Conservation (phyloP, 192 early-diverging fungal species). For the Paraglomus brasilianum region DNA sequence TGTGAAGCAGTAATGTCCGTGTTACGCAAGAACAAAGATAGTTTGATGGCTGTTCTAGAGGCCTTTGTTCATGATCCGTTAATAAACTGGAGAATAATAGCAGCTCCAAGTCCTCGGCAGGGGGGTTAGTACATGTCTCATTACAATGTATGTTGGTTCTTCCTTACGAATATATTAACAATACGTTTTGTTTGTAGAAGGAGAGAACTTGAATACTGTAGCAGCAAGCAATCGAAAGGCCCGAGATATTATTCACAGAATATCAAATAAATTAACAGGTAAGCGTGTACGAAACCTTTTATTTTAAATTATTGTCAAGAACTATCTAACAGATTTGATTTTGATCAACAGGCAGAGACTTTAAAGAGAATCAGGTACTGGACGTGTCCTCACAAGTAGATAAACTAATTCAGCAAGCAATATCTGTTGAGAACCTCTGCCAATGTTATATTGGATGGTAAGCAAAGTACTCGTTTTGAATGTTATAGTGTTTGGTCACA, state of each 20-base stretch:
- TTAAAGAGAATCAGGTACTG: conserved; percentile 74
- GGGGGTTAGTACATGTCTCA: conserved; percentile 17
- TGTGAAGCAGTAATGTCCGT: conserved; percentile 97
- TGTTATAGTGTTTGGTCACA: no score
- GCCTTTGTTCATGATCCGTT: conserved; percentile 97
- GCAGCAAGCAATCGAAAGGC: conserved; percentile 71
- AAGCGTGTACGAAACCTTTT: neutral
- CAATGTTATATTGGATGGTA: conserved; percentile 72
- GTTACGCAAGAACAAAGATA: conserved; percentile 90
- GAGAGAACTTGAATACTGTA: conserved; percentile 58
- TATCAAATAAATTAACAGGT: conserved; percentile 89
- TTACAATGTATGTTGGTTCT: neutral
- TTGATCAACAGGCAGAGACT: conserved; percentile 72
- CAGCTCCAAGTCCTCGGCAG: conserved; percentile 50
- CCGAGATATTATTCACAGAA: conserved; percentile 80
- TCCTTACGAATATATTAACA: neutral
- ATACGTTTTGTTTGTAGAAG: conserved; percentile 28
- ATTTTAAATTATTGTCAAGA: conserved; percentile 8
- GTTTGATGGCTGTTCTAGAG: conserved; percentile 96
- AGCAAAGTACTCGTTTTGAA: conserved; percentile 6
- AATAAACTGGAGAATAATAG: conserved; percentile 84
- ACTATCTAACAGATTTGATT: neutral
- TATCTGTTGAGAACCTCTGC: conserved; percentile 85
- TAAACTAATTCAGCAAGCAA: conserved; percentile 86
- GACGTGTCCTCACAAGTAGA: conserved; percentile 87